Percentiles rank a stretch among this genome's conserved stretches.
Evolutionary conservation across 768 basidiomycete species (phyloP).

Genomic region (Sporobolomyces pararoseus): DNA sequence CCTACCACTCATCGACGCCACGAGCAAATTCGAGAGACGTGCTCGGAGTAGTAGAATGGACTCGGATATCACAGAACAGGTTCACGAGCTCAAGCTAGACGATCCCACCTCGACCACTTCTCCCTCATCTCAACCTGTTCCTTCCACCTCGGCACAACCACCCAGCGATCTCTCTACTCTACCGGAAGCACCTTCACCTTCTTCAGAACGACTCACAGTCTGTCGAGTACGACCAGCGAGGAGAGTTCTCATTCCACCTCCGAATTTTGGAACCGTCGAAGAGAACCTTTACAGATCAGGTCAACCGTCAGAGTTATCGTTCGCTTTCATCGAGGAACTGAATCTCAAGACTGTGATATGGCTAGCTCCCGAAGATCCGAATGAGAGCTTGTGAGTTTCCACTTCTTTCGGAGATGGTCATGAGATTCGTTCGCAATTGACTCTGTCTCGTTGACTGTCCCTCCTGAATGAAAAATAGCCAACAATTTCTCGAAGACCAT

Average conservation of each 20-base stretch:
- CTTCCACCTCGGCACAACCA: neutral
- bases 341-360: slow-evolving; percentile 47
- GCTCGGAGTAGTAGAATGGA: too few relatives aligned
- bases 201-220: slow-evolving; percentile 3
- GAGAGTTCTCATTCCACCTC: slow-evolving; percentile 46
- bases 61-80: too few relatives aligned
- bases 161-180: too few relatives aligned
- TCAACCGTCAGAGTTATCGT: slow-evolving; percentile 47
- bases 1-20: too few relatives aligned
- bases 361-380: slow-evolving; percentile 51
- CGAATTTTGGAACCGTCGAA: slow-evolving; percentile 50
- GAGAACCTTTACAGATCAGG: slow-evolving; percentile 50
- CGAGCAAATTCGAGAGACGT: too few relatives aligned
- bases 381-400: slow-evolving; percentile 47
- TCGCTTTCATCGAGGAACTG: slow-evolving; percentile 44
- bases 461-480: slow-evolving; percentile 11
- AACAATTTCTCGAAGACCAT: slow-evolving; percentile 48
- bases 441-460: neutral
- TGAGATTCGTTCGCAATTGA: too few relatives aligned
- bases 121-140: neutral
- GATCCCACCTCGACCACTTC: neutral
- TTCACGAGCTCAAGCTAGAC: too few relatives aligned
- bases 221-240: slow-evolving; percentile 19
- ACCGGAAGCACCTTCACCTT: neutral
- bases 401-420: too few relatives aligned